These are phyloP conservation scores for Mortierella sp. DNA, from an alignment of 371 early-diverging fungal species.

Conservation along the genomic window DNA sequence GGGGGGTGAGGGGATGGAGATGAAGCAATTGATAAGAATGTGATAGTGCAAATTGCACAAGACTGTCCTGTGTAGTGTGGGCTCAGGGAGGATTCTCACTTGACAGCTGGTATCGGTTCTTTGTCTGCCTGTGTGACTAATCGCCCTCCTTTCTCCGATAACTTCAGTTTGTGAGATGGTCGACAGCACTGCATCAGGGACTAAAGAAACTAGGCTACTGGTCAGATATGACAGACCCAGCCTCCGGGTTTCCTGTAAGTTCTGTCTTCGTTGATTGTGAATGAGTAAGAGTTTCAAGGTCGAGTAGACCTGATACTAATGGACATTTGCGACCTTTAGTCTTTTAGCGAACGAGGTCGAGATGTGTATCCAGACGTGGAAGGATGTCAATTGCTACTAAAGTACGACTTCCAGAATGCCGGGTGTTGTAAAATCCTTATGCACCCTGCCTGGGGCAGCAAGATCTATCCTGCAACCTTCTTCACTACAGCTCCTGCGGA, in stretches of 20 bases:
- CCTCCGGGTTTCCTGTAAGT: slow-evolving; percentile 87
- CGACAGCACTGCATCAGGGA: slow-evolving; percentile 61
- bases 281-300: neutral
- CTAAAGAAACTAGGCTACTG: slow-evolving; percentile 76
- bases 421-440: slow-evolving; percentile 87
- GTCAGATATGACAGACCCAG: slow-evolving; percentile 94
- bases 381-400: slow-evolving; percentile 76
- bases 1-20: no score
- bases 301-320: no score
- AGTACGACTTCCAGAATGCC: slow-evolving; percentile 78
- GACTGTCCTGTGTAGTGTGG: no score
- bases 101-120: neutral
- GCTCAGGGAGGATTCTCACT: no score
- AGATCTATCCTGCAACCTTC: slow-evolving; percentile 87
- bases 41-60: no score
- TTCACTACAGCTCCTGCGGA: slow-evolving; percentile 86
- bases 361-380: slow-evolving; percentile 90
- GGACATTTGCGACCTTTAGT: slow-evolving; percentile 48
- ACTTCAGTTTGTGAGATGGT: slow-evolving; percentile 80
- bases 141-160: neutral
- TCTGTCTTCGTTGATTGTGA: neutral
- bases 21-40: no score
- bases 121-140: neutral
- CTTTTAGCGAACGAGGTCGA: slow-evolving; percentile 69
- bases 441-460: slow-evolving; percentile 90